Evolutionary conservation across 169 alveolate species (phyloP).

Genomic region (Prorocentrum cordatum): DNA sequence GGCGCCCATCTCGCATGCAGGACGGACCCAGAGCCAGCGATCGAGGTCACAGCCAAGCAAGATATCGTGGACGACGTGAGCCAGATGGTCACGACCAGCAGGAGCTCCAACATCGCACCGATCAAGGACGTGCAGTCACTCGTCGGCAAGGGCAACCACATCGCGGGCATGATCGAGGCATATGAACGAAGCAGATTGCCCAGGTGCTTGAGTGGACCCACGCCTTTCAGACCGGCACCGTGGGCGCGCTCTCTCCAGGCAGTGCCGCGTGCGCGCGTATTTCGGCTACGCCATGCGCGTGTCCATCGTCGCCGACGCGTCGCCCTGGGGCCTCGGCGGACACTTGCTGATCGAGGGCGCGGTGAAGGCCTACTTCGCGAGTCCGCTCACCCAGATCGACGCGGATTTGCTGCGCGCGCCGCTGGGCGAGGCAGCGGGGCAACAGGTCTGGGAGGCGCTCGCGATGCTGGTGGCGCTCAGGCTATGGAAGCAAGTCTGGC

Average conservation of each 20-base stretch:
- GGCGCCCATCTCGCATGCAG: background rate
- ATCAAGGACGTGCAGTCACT: background rate
- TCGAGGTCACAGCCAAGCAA: background rate
- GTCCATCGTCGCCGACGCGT: background rate
- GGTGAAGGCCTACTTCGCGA: background rate
- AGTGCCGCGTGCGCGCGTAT: background rate
- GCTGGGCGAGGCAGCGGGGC: background rate
- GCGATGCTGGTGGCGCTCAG: background rate
- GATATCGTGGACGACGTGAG: background rate
- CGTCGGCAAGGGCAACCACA: background rate
- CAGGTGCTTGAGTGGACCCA: background rate
- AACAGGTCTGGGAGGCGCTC: background rate
- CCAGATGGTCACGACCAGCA: background rate
- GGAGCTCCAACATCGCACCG: background rate
- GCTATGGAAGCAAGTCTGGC: background rate
- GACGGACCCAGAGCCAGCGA: background rate
- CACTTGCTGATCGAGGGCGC: background rate
- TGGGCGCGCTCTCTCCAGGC: background rate
- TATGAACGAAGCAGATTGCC: background rate
- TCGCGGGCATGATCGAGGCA: background rate
- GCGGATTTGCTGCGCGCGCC: background rate
- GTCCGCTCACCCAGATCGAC: background rate
- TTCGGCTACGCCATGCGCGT: background rate
- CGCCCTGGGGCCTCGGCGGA: background rate
- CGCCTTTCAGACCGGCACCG: background rate